Evolutionary conservation across 225 moss, liverwort and hornwort species (phyloP).

Genomic region (Polytrichum commune): DNA sequence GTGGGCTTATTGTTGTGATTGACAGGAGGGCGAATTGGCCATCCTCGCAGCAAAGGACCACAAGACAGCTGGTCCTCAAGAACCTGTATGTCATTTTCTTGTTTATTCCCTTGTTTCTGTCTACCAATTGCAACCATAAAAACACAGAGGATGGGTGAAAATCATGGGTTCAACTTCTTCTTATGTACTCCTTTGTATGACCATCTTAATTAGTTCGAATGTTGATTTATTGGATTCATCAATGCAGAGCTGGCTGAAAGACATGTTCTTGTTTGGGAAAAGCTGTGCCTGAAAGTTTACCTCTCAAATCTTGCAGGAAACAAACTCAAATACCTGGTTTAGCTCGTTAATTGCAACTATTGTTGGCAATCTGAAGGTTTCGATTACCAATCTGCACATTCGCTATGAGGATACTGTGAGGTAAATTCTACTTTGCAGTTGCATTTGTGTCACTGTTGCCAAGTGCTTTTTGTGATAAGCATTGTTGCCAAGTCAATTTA

Average conservation of each 20-base stretch:
- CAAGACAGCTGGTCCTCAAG: slow-evolving; percentile 66
- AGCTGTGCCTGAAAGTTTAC: not conserved
- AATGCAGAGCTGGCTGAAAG: not conserved
- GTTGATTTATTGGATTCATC: not conserved
- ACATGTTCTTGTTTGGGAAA: not conserved
- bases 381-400: slow-evolving; percentile 93
- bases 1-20: slow-evolving; percentile 9
- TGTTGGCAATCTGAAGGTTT: slow-evolving; percentile 94
- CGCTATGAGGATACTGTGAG: slow-evolving; percentile 92
- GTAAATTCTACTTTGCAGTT: slow-evolving; percentile 21
- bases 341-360: slow-evolving; percentile 92
- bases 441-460: too few species aligned
- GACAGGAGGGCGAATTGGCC: slow-evolving; percentile 89
- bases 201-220: not conserved
- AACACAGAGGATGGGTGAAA: too few species aligned
- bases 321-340: slow-evolving; percentile 88
- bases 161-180: too few species aligned
- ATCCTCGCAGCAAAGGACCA: slow-evolving; percentile 95
- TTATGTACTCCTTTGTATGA: too few species aligned
- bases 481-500: too few species aligned
- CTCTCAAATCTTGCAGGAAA: slow-evolving; percentile 43
- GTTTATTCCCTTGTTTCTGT: too few species aligned
- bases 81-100: slow-evolving; percentile 49
- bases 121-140: too few species aligned
- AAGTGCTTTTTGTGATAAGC: too few species aligned